Conservation (phyloP, 164 flowering plant species). For the Piper longum region DNA sequence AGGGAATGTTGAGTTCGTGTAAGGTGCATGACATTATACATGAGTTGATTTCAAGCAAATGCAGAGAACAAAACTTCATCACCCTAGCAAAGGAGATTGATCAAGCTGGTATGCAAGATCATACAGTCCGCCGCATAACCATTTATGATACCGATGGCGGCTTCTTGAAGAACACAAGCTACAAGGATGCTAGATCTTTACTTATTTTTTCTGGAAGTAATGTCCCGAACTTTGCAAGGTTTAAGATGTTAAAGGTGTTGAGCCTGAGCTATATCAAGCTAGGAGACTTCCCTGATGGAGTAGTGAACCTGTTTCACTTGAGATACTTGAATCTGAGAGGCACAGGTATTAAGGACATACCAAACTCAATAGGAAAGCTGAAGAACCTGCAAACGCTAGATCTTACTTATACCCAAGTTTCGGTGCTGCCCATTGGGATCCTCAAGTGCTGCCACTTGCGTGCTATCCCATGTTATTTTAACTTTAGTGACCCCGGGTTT, state of each 20-base stretch:
- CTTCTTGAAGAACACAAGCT: neutral
- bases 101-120: neutral
- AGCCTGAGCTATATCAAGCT: neutral
- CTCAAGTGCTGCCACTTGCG: neutral
- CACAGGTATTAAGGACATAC: neutral
- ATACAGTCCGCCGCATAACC: too few relatives aligned
- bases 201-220: neutral
- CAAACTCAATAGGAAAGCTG: neutral
- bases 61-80: neutral
- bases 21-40: neutral
- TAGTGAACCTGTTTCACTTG: neutral
- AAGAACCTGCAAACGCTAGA: neutral
- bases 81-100: too few relatives aligned
- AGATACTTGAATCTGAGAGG: neutral
- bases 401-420: neutral
- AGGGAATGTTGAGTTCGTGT: neutral
- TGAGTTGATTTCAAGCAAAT: neutral
- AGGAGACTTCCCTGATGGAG: neutral
- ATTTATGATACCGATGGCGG: neutral
- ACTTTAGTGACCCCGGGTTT: too few relatives aligned
- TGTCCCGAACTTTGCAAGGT: neutral
- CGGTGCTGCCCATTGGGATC: neutral
- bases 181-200: neutral
- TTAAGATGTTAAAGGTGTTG: neutral
- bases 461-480: too few relatives aligned